Conservation (phyloP, 495 filamentous ascomycete genomes). For the Lophiotrema nucula region DNA sequence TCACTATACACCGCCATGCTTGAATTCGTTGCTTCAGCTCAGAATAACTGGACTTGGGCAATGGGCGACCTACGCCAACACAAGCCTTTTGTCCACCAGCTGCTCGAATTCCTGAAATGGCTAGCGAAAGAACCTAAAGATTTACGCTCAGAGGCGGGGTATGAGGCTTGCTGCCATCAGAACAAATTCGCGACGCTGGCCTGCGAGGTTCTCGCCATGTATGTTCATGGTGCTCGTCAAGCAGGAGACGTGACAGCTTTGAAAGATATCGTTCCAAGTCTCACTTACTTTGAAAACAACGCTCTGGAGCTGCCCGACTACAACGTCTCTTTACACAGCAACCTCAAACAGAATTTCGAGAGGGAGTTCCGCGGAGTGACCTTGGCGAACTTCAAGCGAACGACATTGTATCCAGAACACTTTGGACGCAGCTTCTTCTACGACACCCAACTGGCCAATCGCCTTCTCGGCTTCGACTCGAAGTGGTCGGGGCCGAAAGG, state of each 20-base stretch:
- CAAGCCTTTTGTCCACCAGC: constrained; percentile 62
- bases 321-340: constrained; percentile 79
- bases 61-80: constrained; percentile 75
- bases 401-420: constrained; percentile 56
- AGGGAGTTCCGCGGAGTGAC: constrained; percentile 67
- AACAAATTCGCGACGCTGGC: constrained; percentile 76
- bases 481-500: constrained; percentile 69
- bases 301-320: constrained; percentile 74
- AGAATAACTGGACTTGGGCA: constrained; percentile 91
- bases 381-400: constrained; percentile 73
- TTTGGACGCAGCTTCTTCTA: constrained; percentile 81
- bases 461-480: constrained; percentile 70
- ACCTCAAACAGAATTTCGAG: constrained; percentile 81
- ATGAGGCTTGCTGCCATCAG: constrained; percentile 52
- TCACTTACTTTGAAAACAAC: constrained; percentile 72
- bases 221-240: constrained; percentile 77
- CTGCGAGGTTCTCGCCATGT: constrained; percentile 87
- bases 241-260: constrained; percentile 64
- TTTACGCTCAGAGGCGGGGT: constrained; percentile 47
- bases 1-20: constrained; percentile 55
- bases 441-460: constrained; percentile 67
- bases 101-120: constrained; percentile 67
- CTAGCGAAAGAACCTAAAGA: constrained; percentile 42
- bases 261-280: constrained; percentile 64
- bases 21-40: constrained; percentile 78